Conservation (phyloP, 805 yeast species). For the Metschnikowia corniflorae region DNA sequence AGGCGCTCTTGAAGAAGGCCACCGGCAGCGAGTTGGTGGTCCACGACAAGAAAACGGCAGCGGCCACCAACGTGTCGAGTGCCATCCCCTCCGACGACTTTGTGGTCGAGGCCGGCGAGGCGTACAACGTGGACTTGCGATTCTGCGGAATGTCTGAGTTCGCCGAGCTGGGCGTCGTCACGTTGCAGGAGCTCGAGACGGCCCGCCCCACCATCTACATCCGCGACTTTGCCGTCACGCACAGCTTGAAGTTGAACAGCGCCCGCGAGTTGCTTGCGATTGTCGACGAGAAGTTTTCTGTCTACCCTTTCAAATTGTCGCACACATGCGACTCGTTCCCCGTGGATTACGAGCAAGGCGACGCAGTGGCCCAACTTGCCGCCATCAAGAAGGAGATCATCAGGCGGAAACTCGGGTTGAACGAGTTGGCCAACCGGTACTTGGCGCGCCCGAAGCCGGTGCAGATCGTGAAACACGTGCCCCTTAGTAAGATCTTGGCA, state of each 20-base stretch:
- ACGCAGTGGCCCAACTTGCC: slow-evolving; percentile 40
- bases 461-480: slow-evolving; percentile 67
- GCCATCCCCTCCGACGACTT: slow-evolving; percentile 79
- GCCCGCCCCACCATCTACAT: slow-evolving; percentile 65
- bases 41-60: slow-evolving; percentile 12
- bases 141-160: slow-evolving; percentile 64
- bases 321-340: slow-evolving; percentile 67
- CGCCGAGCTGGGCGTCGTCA: slow-evolving; percentile 60
- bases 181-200: slow-evolving; percentile 63
- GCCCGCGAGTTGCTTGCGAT: slow-evolving; percentile 67
- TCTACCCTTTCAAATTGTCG: slow-evolving; percentile 86
- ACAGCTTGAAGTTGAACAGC: slow-evolving; percentile 70
- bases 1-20: slow-evolving; percentile 42
- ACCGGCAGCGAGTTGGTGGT: slow-evolving; percentile 16
- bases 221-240: slow-evolving; percentile 82
- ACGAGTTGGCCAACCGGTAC: slow-evolving; percentile 77
- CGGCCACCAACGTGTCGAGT: slow-evolving; percentile 32
- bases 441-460: slow-evolving; percentile 73
- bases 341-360: slow-evolving; percentile 34
- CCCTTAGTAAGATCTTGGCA: slow-evolving; percentile 61
- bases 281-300: slow-evolving; percentile 73
- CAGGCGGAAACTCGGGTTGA: slow-evolving; percentile 67
- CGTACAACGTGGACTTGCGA: slow-evolving; percentile 76
- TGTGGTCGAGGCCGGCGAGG: slow-evolving; percentile 74
- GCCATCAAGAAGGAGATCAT: slow-evolving; percentile 51